Evolutionary conservation across 31 red algal genomes (phyloP).

Genomic region (Porphyra umbilicalis): DNA sequence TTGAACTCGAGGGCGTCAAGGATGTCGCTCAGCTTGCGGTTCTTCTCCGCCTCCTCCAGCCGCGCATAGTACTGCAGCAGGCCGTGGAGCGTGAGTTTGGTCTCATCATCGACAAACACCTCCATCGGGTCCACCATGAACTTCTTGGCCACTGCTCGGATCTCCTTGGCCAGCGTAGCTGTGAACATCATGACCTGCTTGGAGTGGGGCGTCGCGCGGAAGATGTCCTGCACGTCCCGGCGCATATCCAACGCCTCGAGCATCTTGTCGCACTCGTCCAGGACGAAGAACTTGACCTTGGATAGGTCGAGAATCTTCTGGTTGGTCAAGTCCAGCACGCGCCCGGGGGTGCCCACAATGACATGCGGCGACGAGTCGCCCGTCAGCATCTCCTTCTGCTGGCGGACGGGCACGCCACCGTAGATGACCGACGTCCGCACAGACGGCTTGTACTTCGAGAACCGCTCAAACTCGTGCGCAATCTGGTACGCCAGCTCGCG

Average conservation of each 20-base stretch:
- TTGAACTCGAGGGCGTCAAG: conserved; percentile 97
- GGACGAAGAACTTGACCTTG: conserved; percentile 86
- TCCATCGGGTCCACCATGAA: conserved; percentile 88
- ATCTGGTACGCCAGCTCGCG: conserved; percentile 98
- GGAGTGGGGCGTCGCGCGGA: conserved; percentile 80
- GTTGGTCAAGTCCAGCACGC: conserved; percentile 61
- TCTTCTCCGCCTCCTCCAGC: conserved; percentile 90
- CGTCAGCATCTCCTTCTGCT: conserved; percentile 69
- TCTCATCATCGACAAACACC: conserved; percentile 96
- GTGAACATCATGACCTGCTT: conserved; percentile 99
- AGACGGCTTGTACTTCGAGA: conserved; percentile 81
- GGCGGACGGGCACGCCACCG: conserved; percentile 82
- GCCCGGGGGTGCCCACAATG: conserved; percentile 85
- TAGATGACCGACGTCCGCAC: conserved; percentile 71
- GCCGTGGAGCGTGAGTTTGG: conserved; percentile 95
- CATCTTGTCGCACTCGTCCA: conserved; percentile 96
- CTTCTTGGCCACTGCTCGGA: conserved; percentile 72
- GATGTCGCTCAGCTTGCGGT: conserved; percentile 90
- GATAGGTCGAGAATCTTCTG: conserved; percentile 65
- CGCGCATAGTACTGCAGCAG: conserved; percentile 93
- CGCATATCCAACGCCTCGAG: conserved; percentile 90
- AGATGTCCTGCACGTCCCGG: conserved; percentile 94
- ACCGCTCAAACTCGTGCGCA: conserved; percentile 90
- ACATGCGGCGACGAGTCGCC: conserved; percentile 64
- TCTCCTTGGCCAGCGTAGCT: conserved; percentile 82